phyloP scores from a whole-genome alignment of 441 rosid genomes.

The Populus trichocarpa region DNA sequence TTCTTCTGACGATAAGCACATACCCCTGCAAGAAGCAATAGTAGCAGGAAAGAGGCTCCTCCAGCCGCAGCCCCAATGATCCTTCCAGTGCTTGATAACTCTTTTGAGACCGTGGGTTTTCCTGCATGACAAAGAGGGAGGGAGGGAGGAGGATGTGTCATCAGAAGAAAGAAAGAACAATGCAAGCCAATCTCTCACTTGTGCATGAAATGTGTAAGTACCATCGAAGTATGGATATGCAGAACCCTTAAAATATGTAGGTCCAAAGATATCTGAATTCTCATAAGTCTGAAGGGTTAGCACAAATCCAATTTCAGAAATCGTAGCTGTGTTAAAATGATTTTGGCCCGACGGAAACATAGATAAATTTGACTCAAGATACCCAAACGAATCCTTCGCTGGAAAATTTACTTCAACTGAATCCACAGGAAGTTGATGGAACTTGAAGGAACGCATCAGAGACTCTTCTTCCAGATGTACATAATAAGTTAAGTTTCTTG shows the following conservation, averaged over 20 bases:
- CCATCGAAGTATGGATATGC: constrained; percentile 13
- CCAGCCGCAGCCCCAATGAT: constrained; percentile 58
- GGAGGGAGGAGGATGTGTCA: too few relatives aligned
- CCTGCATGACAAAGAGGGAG: constrained; percentile 3
- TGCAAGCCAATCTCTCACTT: background rate
- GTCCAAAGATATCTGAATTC: constrained; percentile 50
- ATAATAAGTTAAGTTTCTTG: constrained; percentile 28
- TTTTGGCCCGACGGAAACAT: constrained; percentile 48
- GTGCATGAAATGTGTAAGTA: constrained; percentile 8
- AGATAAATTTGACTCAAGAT: constrained; percentile 35
- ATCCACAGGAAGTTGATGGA: constrained; percentile 44
- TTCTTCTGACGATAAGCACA: constrained; percentile 61
- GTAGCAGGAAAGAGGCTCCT: constrained; percentile 41
- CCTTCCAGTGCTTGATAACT: constrained; percentile 32
- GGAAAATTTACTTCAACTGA: constrained; percentile 52
- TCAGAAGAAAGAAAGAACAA: background rate
- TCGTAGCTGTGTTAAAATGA: constrained; percentile 2
- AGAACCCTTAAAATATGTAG: constrained; percentile 29
- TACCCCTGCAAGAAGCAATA: constrained; percentile 53
- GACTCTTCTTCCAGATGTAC: constrained; percentile 13
- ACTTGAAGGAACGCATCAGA: constrained; percentile 16
- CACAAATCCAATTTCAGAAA: constrained; percentile 29
- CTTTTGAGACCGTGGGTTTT: constrained; percentile 17
- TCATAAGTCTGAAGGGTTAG: constrained; percentile 50
- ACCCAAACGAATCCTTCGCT: constrained; percentile 26